Evolutionary conservation across 371 early-diverging fungal genomes (phyloP).

Genomic region (Mortierella sp.): DNA sequence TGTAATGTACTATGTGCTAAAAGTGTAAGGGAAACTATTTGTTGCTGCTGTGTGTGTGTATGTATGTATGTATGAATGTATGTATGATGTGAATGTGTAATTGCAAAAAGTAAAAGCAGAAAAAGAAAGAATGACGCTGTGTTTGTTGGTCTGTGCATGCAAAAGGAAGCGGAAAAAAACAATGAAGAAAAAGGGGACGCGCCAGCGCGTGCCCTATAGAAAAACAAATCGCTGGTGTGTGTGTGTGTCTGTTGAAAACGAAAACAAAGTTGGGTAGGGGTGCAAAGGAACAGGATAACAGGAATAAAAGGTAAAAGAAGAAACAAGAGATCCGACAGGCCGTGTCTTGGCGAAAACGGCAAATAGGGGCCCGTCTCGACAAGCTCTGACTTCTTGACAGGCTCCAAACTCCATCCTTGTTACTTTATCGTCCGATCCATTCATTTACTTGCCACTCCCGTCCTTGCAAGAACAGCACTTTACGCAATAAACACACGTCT

Average conservation of each 20-base stretch:
- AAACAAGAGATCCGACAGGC: too few relatives aligned
- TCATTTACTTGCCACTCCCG: not conserved
- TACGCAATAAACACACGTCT: constrained; percentile 16
- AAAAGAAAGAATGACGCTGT: not conserved
- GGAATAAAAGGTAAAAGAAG: too few relatives aligned
- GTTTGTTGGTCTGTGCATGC: not conserved
- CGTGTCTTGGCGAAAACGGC: too few relatives aligned
- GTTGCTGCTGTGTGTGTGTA: not conserved
- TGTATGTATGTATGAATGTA: too few relatives aligned
- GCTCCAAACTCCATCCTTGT: too few relatives aligned
- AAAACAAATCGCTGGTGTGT: not conserved
- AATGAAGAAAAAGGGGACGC: not conserved
- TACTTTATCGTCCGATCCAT: too few relatives aligned
- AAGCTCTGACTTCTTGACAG: too few relatives aligned
- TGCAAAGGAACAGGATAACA: not conserved
- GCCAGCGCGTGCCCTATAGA: not conserved
- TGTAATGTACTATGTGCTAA: too few relatives aligned
- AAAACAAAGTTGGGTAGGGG: not conserved
- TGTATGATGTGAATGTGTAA: not conserved
- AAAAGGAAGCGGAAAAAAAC: not conserved
- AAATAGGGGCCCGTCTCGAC: too few relatives aligned
- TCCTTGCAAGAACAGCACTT: constrained; percentile 21
- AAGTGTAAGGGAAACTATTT: not conserved
- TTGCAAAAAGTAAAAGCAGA: not conserved
- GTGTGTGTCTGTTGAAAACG: too few relatives aligned